Evolutionary conservation across 129 eudicot genomes (phyloP).

Genomic region (Cynara cardunculus): DNA sequence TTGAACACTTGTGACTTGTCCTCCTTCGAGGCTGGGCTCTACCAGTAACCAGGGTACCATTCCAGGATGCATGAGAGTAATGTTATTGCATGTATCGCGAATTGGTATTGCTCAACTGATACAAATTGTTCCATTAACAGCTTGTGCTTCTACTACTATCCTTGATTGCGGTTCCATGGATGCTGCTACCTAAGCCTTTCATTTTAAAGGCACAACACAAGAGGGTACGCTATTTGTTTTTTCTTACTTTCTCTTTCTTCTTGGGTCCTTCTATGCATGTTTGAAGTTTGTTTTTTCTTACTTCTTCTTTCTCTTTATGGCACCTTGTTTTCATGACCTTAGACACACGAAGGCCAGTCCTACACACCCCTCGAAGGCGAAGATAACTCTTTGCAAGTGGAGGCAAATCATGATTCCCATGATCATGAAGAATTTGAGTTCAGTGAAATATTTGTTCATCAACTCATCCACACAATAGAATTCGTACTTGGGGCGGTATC

Average conservation of each 20-base stretch:
- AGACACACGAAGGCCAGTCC: constrained; percentile 75
- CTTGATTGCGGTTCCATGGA: constrained; percentile 89
- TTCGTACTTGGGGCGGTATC: constrained; percentile 98
- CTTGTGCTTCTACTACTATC: constrained; percentile 61
- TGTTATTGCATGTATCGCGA: not conserved
- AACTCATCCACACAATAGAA: constrained; percentile 85
- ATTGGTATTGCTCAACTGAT: constrained; percentile 5
- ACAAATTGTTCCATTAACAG: constrained; percentile 32
- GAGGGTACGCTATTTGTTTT: constrained; percentile 35
- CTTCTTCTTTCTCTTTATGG: not conserved
- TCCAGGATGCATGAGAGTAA: not conserved
- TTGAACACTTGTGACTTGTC: no score
- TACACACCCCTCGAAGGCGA: constrained; percentile 55
- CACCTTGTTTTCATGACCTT: constrained; percentile 11
- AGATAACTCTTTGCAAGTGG: constrained; percentile 65
- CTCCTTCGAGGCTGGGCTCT: no score
- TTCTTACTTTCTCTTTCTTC: not conserved
- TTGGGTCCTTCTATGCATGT: not conserved
- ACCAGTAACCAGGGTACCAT: no score
- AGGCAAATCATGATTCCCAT: constrained; percentile 54
- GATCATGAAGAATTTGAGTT: constrained; percentile 85
- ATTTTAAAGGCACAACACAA: constrained; percentile 67
- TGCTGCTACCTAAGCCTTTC: constrained; percentile 90
- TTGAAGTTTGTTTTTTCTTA: not conserved
- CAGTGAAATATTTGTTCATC: constrained; percentile 85